Conservation (phyloP, 805 yeast species). For the Nakazawaea pomicola region DNA sequence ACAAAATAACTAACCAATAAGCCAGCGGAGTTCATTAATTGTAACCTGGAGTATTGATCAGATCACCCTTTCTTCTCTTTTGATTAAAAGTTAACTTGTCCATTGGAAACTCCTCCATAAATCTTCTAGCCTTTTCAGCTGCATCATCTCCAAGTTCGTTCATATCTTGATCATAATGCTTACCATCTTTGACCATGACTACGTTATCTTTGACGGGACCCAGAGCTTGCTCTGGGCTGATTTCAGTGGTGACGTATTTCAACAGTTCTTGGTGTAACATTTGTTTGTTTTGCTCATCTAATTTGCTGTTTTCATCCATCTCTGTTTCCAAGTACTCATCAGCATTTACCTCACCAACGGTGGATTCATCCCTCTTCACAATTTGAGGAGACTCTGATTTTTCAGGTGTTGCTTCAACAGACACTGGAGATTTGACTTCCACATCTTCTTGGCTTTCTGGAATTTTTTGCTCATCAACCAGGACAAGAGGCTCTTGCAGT, state of each 20-base stretch:
- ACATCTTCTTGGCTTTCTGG: constrained; percentile 11
- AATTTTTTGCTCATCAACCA: constrained; percentile 1
- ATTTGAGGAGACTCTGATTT: neutral
- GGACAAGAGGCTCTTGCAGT: neutral
- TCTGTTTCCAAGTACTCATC: neutral
- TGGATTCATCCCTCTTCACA: constrained; percentile 5
- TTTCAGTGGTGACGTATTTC: neutral
- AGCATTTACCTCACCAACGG: constrained; percentile 8
- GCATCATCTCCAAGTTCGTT: constrained; percentile 26
- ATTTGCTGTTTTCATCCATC: neutral
- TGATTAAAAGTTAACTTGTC: constrained; percentile 9
- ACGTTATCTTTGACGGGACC: constrained; percentile 1
- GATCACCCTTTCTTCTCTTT: constrained; percentile 8
- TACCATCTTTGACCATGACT: constrained; percentile 3
- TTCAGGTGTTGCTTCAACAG: constrained; percentile 9
- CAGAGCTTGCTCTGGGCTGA: neutral
- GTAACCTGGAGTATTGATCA: neutral
- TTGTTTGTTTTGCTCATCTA: no score
- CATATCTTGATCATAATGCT: constrained; percentile 15
- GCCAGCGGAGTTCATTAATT: no score
- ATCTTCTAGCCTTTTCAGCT: neutral
- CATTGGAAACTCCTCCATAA: constrained; percentile 8
- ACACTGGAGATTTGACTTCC: constrained; percentile 2
- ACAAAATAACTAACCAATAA: no score
- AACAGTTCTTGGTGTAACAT: neutral